A percentile compares a stretch with the other conserved stretches of the same genome.
Conservation (phyloP, 495 filamentous ascomycete species). For the Pseudomonodictys pantanalensis region DNA sequence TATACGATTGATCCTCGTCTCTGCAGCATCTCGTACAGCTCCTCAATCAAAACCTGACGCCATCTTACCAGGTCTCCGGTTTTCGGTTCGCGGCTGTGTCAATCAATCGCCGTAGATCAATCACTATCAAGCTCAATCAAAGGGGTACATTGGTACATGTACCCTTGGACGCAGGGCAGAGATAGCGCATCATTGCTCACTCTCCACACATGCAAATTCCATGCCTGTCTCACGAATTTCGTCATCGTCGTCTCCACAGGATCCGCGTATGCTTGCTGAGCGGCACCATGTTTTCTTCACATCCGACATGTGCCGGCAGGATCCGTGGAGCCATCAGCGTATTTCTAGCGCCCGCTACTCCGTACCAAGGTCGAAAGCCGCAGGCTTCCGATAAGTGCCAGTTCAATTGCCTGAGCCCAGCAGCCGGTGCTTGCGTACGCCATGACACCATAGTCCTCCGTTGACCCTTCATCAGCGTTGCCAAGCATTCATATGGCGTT, state of each 20-base stretch:
- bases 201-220: not conserved
- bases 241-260: not conserved
- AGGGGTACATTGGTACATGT: not conserved
- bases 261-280: too few relatives aligned
- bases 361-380: too few relatives aligned
- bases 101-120: conserved; percentile 19
- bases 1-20: conserved; percentile 11
- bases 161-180: conserved; percentile 5
- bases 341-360: too few relatives aligned
- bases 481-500: too few relatives aligned
- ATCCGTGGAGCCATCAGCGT: too few relatives aligned
- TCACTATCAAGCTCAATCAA: conserved; percentile 8
- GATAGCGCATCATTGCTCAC: conserved; percentile 4
- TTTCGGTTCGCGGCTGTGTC: conserved; percentile 9
- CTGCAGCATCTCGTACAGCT: conserved; percentile 16
- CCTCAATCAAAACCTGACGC: conserved; percentile 10
- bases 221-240: not conserved
- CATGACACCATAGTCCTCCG: too few relatives aligned
- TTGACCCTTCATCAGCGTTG: too few relatives aligned
- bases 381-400: too few relatives aligned
- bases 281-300: too few relatives aligned
- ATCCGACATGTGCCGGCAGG: too few relatives aligned
- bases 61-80: conserved; percentile 18
- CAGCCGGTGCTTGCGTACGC: too few relatives aligned
- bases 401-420: too few relatives aligned